Conservation (phyloP, 2,329 filamentous ascomycete species). For the Colletotrichum karsti region DNA sequence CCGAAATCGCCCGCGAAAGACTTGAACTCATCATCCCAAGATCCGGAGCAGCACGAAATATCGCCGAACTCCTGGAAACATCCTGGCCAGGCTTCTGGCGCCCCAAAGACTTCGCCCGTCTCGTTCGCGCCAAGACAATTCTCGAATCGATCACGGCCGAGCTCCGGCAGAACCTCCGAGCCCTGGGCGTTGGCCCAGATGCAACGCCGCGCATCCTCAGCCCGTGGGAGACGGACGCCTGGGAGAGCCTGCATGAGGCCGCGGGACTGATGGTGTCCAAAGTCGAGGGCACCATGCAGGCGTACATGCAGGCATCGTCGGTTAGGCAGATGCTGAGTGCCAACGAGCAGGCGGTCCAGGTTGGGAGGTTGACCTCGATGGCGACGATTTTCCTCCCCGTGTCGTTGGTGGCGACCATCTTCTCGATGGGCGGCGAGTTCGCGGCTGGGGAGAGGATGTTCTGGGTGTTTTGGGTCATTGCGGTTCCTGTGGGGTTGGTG, state of each 20-base stretch:
- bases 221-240: neutral
- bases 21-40: no score
- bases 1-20: no score
- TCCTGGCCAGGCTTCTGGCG: neutral
- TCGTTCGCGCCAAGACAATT: neutral
- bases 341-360: neutral
- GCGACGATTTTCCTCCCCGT: no score
- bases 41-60: no score
- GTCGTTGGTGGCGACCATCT: no score
- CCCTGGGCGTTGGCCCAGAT: no score
- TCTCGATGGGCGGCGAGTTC: no score
- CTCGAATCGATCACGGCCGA: no score
- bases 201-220: neutral
- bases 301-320: neutral
- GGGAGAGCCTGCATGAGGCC: neutral
- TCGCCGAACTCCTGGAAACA: neutral
- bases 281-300: neutral
- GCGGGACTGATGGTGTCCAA: neutral
- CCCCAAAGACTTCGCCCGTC: neutral
- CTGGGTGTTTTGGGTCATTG: no score
- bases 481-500: neutral
- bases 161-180: no score
- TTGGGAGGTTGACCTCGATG: no score
- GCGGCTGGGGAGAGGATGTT: no score
- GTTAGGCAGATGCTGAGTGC: neutral